Evolutionary conservation across 495 filamentous ascomycete species (phyloP), one percentile per base, ranked within the genome.

Genomic region (Schizothecium vesticola): DNA sequence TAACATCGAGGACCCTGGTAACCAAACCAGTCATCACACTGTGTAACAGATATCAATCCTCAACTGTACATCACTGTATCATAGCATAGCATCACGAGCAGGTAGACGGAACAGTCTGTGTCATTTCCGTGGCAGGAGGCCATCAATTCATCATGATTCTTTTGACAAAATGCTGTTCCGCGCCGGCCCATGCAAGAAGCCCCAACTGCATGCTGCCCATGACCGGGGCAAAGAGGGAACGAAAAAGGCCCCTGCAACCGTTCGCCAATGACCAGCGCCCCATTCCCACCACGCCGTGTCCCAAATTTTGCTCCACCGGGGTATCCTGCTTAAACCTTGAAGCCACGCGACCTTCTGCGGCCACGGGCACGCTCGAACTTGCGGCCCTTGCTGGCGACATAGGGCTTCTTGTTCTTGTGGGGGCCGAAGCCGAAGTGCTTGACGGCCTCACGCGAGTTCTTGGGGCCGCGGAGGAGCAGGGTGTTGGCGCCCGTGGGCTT

Each of bases 351-450:
- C 80, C 92, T 86, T 86, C 95, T 94, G 81, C 95, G 92, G 78
- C 95, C 95, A 93, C 95, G 94, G 78, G 94, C 95, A 65, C 87
- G 86, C 89, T 99, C 95, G 85, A 98, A 99, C 87, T 99, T 99
- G 81, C 96, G 91, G 75, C 96, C 96, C 89, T 99, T 99, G 87
- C 91, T 95, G 81, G 90, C 88, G 75, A 99, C 88, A 74, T 97
- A 94, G 26, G 96, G 96, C 87, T 96, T 96, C 93, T 99, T 98
- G 87, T 96, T 86, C 81, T 88, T 92, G 87, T 99, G 95, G 61
- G 95, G 95, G 63, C 95, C 95, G 74, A 99, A 90, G 75, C 95
- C 95, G 80, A 99, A 98, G 86, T 98, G 96, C 90, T 97, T 98
- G 77, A 97, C 86, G 61, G 95, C 93, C 89, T 99, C 95, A 72